Evolutionary conservation across 257 asterid genomes (phyloP).

Genomic region (Nicotiana undulata): DNA sequence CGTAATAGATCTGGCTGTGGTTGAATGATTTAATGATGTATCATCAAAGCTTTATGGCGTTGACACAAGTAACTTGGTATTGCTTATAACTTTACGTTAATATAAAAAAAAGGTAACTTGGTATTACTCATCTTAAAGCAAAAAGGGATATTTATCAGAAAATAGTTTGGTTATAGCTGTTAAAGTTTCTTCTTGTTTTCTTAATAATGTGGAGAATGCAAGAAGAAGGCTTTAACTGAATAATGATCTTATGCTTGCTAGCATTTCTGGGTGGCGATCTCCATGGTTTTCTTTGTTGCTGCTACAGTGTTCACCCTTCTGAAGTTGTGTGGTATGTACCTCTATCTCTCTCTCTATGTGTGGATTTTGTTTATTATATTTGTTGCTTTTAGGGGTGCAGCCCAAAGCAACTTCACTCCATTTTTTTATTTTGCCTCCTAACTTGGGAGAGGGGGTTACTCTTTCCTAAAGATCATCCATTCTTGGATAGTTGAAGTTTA

Average conservation of each 20-base stretch:
- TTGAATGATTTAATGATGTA: background rate
- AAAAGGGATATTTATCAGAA: background rate
- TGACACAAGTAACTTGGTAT: background rate
- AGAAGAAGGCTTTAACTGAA: conserved; percentile 15
- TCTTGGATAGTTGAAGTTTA: background rate
- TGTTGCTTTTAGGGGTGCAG: background rate
- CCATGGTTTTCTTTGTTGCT: conserved; percentile 94
- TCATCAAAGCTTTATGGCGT: background rate
- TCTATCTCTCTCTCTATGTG: conserved; percentile 7
- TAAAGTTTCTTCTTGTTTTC: background rate
- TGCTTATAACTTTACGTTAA: background rate
- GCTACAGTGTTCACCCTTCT: conserved; percentile 94
- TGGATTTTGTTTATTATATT: background rate
- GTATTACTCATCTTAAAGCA: background rate
- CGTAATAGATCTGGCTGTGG: background rate
- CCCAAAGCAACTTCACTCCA: background rate
- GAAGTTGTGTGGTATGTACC: conserved; percentile 69
- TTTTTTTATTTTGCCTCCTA: background rate
- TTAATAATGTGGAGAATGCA: background rate
- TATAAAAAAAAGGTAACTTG: background rate
- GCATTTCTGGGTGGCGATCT: conserved; percentile 99
- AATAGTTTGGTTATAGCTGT: background rate
- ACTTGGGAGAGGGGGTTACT: background rate
- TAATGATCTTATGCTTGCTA: conserved; percentile 28
- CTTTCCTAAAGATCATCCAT: background rate